Conservation (phyloP, 139 green algal species). For the Chlorella vulgaris region DNA sequence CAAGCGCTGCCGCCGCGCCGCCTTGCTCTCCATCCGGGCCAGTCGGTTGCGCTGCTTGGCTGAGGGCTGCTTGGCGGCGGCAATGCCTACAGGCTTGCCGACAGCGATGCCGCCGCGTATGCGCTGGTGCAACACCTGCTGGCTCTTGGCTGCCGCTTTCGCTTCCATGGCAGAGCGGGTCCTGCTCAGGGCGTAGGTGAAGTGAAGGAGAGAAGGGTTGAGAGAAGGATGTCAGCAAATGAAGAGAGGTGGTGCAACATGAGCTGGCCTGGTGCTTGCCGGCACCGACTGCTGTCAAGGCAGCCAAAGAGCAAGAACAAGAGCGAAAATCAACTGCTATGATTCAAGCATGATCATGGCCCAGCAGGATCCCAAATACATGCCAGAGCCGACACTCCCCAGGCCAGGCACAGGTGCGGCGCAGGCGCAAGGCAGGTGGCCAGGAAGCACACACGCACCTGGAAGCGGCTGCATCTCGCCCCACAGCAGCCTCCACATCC, state of each 20-base stretch:
- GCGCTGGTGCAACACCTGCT: conserved; percentile 7
- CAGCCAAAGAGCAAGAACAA: neutral
- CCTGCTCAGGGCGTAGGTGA: too few relatives aligned
- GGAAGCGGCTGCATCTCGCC: neutral
- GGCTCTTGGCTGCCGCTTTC: neutral
- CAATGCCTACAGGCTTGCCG: too few relatives aligned
- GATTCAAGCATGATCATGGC: too few relatives aligned
- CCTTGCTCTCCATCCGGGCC: neutral
- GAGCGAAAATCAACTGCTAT: too few relatives aligned
- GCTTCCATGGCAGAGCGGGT: conserved; percentile 9
- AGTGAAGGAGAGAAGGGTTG: too few relatives aligned
- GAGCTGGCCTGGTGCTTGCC: too few relatives aligned
- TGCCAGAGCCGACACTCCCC: too few relatives aligned
- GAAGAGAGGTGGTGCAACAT: too few relatives aligned
- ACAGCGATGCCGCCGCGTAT: neutral
- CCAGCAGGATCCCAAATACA: too few relatives aligned
- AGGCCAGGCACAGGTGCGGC: too few relatives aligned
- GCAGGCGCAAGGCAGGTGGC: neutral
- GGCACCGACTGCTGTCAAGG: neutral
- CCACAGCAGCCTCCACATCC: conserved; percentile 39
- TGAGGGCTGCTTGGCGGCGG: neutral
- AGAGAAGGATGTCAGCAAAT: neutral
- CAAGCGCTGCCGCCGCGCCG: neutral
- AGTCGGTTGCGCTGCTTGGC: neutral
- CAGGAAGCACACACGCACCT: neutral